Percentiles rank a stretch among this genome's conserved stretches.
Evolutionary conservation across 495 filamentous ascomycete species (phyloP).

Genomic region (Xanthoparmelia taractica): DNA sequence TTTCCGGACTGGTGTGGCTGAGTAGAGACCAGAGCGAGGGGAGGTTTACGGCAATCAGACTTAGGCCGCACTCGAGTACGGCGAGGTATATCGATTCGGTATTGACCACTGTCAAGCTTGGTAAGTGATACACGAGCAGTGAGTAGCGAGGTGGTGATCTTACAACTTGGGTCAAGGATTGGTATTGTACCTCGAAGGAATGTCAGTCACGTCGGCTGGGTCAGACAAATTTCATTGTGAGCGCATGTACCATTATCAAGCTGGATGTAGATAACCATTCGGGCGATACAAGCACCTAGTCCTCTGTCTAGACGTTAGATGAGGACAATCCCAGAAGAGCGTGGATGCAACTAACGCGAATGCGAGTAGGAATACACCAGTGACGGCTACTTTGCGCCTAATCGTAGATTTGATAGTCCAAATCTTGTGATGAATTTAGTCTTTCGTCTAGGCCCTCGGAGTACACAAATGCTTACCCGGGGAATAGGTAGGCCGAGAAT

Average conservation of each 20-base stretch:
- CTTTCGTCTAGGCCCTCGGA: no score
- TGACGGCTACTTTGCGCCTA: not conserved
- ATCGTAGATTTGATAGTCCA: not conserved
- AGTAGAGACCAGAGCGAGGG: slow-evolving; percentile 2
- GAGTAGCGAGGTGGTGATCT: not conserved
- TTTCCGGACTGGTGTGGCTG: not conserved
- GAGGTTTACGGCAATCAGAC: slow-evolving; percentile 8
- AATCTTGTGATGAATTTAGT: no score
- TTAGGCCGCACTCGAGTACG: not conserved
- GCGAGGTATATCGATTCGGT: not conserved
- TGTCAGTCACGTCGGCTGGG: not conserved
- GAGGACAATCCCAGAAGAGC: not conserved
- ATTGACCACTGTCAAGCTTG: not conserved
- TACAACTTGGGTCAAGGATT: not conserved
- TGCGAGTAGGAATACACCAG: slow-evolving; percentile 1
- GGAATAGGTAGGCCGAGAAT: not conserved
- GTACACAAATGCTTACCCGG: not conserved
- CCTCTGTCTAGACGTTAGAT: not conserved
- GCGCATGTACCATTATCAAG: not conserved
- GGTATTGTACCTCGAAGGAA: not conserved
- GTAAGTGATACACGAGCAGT: no score
- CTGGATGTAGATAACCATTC: not conserved
- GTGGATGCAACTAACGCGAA: not conserved
- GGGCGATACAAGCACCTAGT: not conserved
- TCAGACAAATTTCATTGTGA: not conserved